These are phyloP conservation scores for Pseudodiploospora longispora DNA, from an alignment of 2,329 filamentous ascomycete genomes.

Conservation along the genomic window DNA sequence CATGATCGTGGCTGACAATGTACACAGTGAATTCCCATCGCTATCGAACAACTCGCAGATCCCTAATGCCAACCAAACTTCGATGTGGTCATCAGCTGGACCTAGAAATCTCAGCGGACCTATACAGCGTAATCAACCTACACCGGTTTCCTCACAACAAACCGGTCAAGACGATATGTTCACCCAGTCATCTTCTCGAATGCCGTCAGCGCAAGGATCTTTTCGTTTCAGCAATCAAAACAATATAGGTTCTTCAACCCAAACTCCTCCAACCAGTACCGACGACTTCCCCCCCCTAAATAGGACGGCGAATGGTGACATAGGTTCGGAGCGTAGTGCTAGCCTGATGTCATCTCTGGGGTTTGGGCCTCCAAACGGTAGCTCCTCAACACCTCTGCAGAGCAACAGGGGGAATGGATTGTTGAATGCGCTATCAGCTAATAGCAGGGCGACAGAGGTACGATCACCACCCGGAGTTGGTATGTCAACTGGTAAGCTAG, in stretches of 20 bases:
- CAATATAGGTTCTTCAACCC: slow-evolving; percentile 33
- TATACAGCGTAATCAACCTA: slow-evolving; percentile 43
- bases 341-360: slow-evolving; percentile 46
- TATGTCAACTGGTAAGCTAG: slow-evolving; percentile 14
- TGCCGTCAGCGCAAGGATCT: slow-evolving; percentile 33
- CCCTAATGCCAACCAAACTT: slow-evolving; percentile 37
- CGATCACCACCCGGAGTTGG: slow-evolving; percentile 40
- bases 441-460: slow-evolving; percentile 39
- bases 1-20: neutral
- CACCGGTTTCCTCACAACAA: slow-evolving; percentile 43
- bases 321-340: slow-evolving; percentile 45
- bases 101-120: slow-evolving; percentile 40
- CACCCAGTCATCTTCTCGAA: slow-evolving; percentile 33
- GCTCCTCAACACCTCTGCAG: slow-evolving; percentile 26
- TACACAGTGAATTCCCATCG: slow-evolving; percentile 54
- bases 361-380: slow-evolving; percentile 41
- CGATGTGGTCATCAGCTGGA: slow-evolving; percentile 47
- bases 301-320: slow-evolving; percentile 48
- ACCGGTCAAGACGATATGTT: slow-evolving; percentile 40
- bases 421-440: slow-evolving; percentile 56
- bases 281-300: slow-evolving; percentile 59
- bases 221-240: slow-evolving; percentile 48
- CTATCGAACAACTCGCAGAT: slow-evolving; percentile 54
- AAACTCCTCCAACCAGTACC: slow-evolving; percentile 38
- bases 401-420: slow-evolving; percentile 50